Evolutionary conservation across 306 rosid species (phyloP).

Genomic region (Prunus mume): DNA sequence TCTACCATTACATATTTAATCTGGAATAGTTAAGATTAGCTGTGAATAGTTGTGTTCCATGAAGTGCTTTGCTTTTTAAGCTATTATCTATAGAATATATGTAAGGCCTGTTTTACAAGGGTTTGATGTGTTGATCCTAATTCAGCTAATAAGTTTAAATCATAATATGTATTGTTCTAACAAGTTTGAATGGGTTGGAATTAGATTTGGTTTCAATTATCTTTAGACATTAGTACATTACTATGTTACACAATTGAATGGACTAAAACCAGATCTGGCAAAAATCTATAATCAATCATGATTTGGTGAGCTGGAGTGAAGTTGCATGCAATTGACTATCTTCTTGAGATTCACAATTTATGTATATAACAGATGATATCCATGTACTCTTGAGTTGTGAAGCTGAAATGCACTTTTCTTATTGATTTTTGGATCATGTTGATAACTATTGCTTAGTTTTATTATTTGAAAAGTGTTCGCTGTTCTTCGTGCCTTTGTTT

Average conservation of each 20-base stretch:
- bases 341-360: neutral
- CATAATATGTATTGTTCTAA: too few relatives aligned
- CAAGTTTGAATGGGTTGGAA: too few relatives aligned
- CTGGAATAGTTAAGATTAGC: neutral
- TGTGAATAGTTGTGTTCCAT: neutral
- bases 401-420: neutral
- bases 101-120: neutral
- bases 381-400: neutral
- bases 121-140: neutral
- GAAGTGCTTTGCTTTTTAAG: neutral
- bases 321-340: neutral
- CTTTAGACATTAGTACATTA: neutral
- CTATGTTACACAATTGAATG: neutral
- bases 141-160: neutral
- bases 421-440: neutral
- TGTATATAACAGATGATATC: too few relatives aligned
- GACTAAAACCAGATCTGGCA: neutral
- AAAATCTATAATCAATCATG: neutral
- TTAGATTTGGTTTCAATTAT: too few relatives aligned
- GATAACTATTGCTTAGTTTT: neutral
- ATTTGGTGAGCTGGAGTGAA: neutral
- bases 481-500: slow-evolving; percentile 7
- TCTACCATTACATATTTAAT: neutral
- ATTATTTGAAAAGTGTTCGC: neutral
- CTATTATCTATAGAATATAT: neutral